Evolutionary conservation across 176 grass and related monocot species (phyloP).

Genomic region (Olyra latifolia): DNA sequence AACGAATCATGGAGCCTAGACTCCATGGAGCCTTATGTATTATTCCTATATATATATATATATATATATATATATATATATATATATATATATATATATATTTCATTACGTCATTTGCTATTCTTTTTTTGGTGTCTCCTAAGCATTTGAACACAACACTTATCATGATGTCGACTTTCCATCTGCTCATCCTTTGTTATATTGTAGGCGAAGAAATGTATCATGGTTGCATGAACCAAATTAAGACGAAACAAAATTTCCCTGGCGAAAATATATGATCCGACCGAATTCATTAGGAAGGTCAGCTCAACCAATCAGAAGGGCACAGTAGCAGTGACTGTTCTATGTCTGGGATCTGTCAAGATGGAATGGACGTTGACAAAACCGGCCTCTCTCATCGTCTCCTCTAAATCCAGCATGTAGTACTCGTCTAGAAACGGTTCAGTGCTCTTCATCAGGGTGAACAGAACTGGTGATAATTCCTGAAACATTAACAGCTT

Average conservation of each 20-base stretch:
- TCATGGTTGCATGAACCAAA: too few species aligned
- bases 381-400: conserved; percentile 56
- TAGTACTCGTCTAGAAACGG: conserved; percentile 91
- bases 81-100: too few species aligned
- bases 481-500: conserved; percentile 41
- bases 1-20: too few species aligned
- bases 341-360: conserved; percentile 81
- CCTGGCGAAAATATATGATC: neutral
- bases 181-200: too few species aligned
- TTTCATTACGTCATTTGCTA: too few species aligned
- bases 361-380: conserved; percentile 61
- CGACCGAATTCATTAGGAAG: neutral
- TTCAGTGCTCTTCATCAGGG: conserved; percentile 83
- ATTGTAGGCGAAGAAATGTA: too few species aligned
- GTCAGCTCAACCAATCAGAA: conserved; percentile 14
- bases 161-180: too few species aligned
- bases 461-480: conserved; percentile 76
- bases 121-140: too few species aligned
- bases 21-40: too few species aligned
- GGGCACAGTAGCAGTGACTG: conserved; percentile 77
- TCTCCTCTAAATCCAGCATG: conserved; percentile 73
- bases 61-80: too few species aligned
- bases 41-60: too few species aligned
- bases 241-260: neutral
- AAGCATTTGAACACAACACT: too few species aligned